phyloP scores from a whole-genome alignment of 164 flowering plant genomes.

The Tetracentron sinense region DNA sequence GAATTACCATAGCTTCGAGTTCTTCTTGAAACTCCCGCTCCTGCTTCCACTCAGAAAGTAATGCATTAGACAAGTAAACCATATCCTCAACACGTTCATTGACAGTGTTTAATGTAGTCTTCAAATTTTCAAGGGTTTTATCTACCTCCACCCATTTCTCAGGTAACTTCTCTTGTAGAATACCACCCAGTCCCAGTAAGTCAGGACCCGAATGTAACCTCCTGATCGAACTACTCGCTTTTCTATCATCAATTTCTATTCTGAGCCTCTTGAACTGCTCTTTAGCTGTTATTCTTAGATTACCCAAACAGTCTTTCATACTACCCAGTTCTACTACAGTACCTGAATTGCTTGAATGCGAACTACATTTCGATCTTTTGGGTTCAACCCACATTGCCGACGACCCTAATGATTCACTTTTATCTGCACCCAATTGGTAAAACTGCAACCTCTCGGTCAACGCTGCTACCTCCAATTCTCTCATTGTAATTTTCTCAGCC shows the following conservation, averaged over 20 bases:
- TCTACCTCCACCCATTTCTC: constrained; percentile 33
- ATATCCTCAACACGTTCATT: constrained; percentile 24
- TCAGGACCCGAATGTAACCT: constrained; percentile 34
- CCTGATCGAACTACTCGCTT: constrained; percentile 22
- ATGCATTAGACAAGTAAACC: constrained; percentile 26
- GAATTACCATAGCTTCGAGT: constrained; percentile 50
- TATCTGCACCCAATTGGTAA: constrained; percentile 23
- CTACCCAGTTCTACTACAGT: constrained; percentile 18
- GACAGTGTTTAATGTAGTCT: constrained; percentile 25
- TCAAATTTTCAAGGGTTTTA: constrained; percentile 29
- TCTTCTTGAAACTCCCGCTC: constrained; percentile 45
- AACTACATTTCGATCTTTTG: not conserved
- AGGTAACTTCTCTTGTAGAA: constrained; percentile 28
- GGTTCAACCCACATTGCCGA: not conserved
- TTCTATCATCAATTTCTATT: constrained; percentile 31
- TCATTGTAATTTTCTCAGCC: constrained; percentile 44
- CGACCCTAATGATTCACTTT: constrained; percentile 10
- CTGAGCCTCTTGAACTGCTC: constrained; percentile 41
- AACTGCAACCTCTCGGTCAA: constrained; percentile 36
- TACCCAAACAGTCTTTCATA: constrained; percentile 24
- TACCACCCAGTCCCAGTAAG: constrained; percentile 32
- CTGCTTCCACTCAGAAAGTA: constrained; percentile 25
- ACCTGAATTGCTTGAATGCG: constrained; percentile 8
- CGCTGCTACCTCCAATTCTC: constrained; percentile 47
- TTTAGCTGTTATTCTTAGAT: constrained; percentile 28